phyloP scores from a whole-genome alignment of 2,329 filamentous ascomycete species.

The Harringtonia aguacate region DNA sequence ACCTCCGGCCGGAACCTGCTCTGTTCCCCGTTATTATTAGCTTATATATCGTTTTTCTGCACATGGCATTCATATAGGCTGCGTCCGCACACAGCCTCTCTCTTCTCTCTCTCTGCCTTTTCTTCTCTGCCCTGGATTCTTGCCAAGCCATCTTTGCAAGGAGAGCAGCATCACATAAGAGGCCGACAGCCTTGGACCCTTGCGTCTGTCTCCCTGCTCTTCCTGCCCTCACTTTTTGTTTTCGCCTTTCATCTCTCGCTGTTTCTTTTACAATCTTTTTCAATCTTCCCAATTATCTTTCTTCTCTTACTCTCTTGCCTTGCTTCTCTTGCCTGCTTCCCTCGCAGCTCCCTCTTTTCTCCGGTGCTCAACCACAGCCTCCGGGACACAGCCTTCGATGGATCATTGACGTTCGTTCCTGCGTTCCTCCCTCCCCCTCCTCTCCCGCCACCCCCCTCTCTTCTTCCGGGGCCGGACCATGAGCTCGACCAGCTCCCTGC shows the following conservation, averaged over 20 bases:
- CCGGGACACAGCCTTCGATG: too few species aligned
- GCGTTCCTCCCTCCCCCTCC: too few species aligned
- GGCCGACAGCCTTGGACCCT: not conserved
- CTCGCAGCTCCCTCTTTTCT: too few species aligned
- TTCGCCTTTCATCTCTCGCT: not conserved
- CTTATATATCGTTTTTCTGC: too few species aligned
- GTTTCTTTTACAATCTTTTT: not conserved
- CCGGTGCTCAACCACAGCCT: not conserved
- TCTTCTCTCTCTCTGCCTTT: not conserved
- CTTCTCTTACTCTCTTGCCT: not conserved
- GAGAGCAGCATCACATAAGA: not conserved
- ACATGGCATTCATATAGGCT: too few species aligned
- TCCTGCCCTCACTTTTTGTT: not conserved
- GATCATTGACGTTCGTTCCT: too few species aligned
- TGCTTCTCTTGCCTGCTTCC: not conserved
- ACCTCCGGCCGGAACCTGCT: too few species aligned
- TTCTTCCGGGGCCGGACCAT: too few species aligned
- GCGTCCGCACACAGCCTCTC: too few species aligned
- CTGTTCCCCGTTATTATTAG: too few species aligned
- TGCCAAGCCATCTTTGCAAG: not conserved
- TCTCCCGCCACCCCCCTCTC: too few species aligned
- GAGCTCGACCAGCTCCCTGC: too few species aligned
- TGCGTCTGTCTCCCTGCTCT: not conserved
- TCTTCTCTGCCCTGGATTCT: not conserved
- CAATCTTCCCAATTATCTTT: not conserved